A percentile compares a stretch with the other conserved stretches of the same genome.
These are phyloP conservation scores for Diplotaxis tenuifolia DNA, from an alignment of 345 rosid genomes.

Conservation along the genomic window DNA sequence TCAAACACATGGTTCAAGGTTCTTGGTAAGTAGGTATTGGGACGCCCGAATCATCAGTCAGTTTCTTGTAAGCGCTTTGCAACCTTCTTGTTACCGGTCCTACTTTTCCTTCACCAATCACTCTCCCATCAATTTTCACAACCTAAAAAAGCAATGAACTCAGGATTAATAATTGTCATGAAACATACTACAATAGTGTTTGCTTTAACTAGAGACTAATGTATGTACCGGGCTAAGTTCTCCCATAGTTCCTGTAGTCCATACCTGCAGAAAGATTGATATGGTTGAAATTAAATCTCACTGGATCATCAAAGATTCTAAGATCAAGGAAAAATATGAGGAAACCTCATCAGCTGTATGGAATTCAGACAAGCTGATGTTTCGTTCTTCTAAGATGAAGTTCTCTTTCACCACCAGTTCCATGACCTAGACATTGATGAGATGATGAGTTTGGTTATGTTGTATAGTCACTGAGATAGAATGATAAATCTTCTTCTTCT, in stretches of 20 bases:
- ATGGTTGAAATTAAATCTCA: background rate
- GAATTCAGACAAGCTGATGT: constrained; percentile 78
- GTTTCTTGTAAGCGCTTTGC: constrained; percentile 65
- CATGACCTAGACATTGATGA: constrained; percentile 54
- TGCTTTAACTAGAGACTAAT: background rate
- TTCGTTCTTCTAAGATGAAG: constrained; percentile 64
- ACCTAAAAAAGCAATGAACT: constrained; percentile 38
- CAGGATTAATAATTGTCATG: background rate
- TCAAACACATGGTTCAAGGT: background rate
- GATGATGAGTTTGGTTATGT: background rate
- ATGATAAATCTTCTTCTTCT: constrained; percentile 6
- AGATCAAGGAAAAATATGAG: background rate
- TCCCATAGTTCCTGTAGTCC: constrained; percentile 97
- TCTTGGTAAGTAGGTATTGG: constrained; percentile 53
- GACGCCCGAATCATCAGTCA: constrained; percentile 61
- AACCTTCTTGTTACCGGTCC: constrained; percentile 60
- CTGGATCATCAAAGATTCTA: background rate
- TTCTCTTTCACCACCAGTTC: constrained; percentile 70
- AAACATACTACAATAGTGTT: background rate
- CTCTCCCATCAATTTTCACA: constrained; percentile 69
- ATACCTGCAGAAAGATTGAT: constrained; percentile 46
- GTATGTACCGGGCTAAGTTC: constrained; percentile 70
- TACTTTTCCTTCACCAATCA: constrained; percentile 64
- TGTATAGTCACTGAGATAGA: background rate
- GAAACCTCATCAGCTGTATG: constrained; percentile 87